phyloP scores from a whole-genome alignment of 2,329 filamentous ascomycete genomes.

The Orbilia brochopaga region DNA sequence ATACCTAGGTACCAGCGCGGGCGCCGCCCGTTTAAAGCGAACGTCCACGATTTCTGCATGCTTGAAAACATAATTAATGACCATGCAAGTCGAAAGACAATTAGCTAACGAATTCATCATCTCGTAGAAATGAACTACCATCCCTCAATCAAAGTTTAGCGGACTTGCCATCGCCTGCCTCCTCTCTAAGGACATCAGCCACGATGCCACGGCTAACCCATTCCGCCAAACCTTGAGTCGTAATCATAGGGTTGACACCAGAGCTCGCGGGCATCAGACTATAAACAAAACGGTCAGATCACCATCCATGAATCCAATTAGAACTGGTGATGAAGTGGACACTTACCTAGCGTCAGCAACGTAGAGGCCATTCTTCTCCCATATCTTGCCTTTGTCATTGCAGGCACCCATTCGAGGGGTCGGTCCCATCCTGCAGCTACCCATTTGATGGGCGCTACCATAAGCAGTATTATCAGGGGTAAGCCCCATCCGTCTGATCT shows the following conservation, averaged over 20 bases:
- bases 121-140: too few relatives aligned
- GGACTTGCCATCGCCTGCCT: constrained; percentile 24
- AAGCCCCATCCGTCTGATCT: constrained; percentile 56
- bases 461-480: constrained; percentile 64
- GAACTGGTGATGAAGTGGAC: not conserved
- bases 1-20: too few relatives aligned
- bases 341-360: constrained; percentile 68
- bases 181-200: constrained; percentile 41
- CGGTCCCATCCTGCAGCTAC: constrained; percentile 73
- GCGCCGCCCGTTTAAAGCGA: too few relatives aligned
- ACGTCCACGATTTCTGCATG: too few relatives aligned
- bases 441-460: constrained; percentile 81
- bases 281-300: constrained; percentile 7
- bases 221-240: constrained; percentile 73
- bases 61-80: too few relatives aligned
- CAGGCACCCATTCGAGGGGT: constrained; percentile 65
- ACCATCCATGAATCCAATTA: constrained; percentile 1
- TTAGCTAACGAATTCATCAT: too few relatives aligned
- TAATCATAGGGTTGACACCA: constrained; percentile 83
- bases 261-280: constrained; percentile 76
- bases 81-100: too few relatives aligned
- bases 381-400: constrained; percentile 67
- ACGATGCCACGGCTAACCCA: constrained; percentile 67
- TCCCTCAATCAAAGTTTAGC: constrained; percentile 10
- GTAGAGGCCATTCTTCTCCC: constrained; percentile 70